Base-by-base conservation (phyloP, 148 eudicot genomes). In the Cornus kousa region DNA sequence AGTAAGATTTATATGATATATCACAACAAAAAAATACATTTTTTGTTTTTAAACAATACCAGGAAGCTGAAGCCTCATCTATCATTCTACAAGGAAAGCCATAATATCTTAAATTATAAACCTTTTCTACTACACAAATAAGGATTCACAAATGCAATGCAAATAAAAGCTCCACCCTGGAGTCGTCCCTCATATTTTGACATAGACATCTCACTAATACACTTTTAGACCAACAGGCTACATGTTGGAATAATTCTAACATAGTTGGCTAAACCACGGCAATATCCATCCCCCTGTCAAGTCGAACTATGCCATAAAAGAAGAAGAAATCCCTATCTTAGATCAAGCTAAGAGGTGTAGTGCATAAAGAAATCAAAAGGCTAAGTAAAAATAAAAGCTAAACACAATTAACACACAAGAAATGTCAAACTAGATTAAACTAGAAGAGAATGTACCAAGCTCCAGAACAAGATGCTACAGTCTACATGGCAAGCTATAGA, bases 241-340 rank as follows among this genome's bases (percentile, higher is more conserved):
- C 24, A 37, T 32, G 50, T 2, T 40, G 53, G 14, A 19, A 24
- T 1, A 40, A 28, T 28, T 46, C 68, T 64, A 31, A 65, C 22
- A 23, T 4, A 17, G 57, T 39, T n/a, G 70, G 57, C 19, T 35
- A 75, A 59, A 8, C 62, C 37, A 28, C 0, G 12, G 28, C 39
- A 57, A 48, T 72, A 74, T 24, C 53, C 7, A 74, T 24, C 53
- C 7, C 24, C 53, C 17, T 35, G 48, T n/a, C 35, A 65, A 35
- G 48, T n/a, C 35, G 22, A 7, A 65, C 32, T 43, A 4, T 53
- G 59, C 59, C 59, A 53, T 43, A 11, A 14, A 53, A 53, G 59
- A 16, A 53, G 59, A 16, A 53, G 16, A 53, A 40, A 48, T 39
- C 2, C 67, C 53, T 68, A 70, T 55, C 80, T 74, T 74, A 57